These are phyloP conservation scores for Diversispora epigaea DNA, from an alignment of 192 early-diverging fungal genomes.

Conservation along the genomic window DNA sequence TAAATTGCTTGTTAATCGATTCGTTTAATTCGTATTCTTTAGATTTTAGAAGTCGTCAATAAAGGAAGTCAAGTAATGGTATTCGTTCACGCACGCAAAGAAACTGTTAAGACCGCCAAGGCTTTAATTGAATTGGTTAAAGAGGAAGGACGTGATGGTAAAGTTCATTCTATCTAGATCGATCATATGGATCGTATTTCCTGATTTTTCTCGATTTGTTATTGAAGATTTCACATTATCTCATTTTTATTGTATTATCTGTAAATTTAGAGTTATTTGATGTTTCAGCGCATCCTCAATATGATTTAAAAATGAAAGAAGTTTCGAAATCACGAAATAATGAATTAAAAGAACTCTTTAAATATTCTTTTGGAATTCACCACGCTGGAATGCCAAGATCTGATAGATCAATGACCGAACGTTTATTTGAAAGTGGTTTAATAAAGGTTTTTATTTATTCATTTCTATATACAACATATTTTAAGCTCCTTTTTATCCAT, in stretches of 20 bases:
- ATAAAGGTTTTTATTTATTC: conserved; percentile 48
- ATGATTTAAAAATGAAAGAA: conserved; percentile 55
- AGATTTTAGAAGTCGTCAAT: conserved; percentile 65
- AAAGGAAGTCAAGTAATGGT: conserved; percentile 98
- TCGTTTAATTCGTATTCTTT: neutral
- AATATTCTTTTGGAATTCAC: conserved; percentile 88
- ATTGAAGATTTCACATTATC: too few species aligned
- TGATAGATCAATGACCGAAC: conserved; percentile 84
- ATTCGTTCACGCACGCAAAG: conserved; percentile 98
- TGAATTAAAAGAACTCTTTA: conserved; percentile 86
- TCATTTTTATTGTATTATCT: neutral
- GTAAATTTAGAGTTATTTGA: conserved; percentile 61
- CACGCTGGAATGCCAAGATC: conserved; percentile 94
- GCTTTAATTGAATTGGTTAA: conserved; percentile 72
- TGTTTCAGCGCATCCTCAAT: conserved; percentile 48
- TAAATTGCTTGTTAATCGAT: neutral
- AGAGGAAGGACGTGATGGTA: conserved; percentile 58
- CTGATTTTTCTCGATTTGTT: too few species aligned
- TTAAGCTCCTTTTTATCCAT: too few species aligned
- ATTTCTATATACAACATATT: too few species aligned
- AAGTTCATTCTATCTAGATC: too few species aligned
- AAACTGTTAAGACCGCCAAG: conserved; percentile 93
- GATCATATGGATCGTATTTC: too few species aligned
- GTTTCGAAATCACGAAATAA: conserved; percentile 75
- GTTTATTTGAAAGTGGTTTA: conserved; percentile 84